phyloP scores from a whole-genome alignment of 345 rosid species.

The Eucalyptus sp. region DNA sequence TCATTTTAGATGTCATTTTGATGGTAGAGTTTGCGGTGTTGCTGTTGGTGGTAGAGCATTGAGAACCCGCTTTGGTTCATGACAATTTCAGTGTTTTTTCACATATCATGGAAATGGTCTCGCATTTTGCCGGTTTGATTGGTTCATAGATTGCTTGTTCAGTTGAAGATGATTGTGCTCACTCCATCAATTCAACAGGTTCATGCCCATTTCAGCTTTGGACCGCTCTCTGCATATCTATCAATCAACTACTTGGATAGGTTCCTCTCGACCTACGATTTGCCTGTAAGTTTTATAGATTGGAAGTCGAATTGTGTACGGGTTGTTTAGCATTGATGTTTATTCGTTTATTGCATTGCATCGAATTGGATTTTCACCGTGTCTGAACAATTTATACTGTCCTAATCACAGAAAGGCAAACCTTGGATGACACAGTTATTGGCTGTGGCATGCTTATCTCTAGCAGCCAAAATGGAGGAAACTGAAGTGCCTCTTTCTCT shows the following conservation, averaged over 20 bases:
- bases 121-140: not conserved
- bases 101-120: too few species aligned
- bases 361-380: not conserved
- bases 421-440: constrained; percentile 58
- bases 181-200: constrained; percentile 29
- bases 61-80: not conserved
- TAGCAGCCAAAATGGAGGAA: constrained; percentile 79
- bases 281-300: constrained; percentile 36
- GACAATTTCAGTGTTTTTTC: not conserved
- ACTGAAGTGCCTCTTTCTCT: constrained; percentile 44
- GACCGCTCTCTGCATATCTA: constrained; percentile 50
- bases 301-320: not conserved
- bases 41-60: not conserved
- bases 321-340: not conserved
- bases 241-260: constrained; percentile 67
- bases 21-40: not conserved
- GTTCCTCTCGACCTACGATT: constrained; percentile 51
- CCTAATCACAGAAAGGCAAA: constrained; percentile 39
- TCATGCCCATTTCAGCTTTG: constrained; percentile 51
- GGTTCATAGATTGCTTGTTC: not conserved
- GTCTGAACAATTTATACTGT: not conserved
- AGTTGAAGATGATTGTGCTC: not conserved
- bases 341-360: not conserved
- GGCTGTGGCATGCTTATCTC: constrained; percentile 66
- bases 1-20: not conserved